A percentile compares a stretch with the other conserved stretches of the same genome.
Conservation (phyloP, 129 eudicot species). For the Kitagawia praeruptora region DNA sequence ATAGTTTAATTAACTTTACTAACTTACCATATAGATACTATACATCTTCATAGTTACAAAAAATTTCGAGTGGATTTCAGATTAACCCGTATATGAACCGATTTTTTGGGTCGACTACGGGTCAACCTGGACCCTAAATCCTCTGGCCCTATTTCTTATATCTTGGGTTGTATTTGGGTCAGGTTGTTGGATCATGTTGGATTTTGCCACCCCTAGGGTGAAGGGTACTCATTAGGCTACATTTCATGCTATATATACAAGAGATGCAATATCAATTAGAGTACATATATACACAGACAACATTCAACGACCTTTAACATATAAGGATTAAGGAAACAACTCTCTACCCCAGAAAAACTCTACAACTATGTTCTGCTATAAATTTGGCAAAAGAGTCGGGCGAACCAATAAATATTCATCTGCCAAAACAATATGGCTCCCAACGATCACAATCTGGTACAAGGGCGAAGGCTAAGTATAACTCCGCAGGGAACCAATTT, state of each 20-base stretch:
- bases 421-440: not conserved
- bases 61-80: not conserved
- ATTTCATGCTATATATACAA: not conserved
- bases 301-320: not conserved
- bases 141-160: not conserved
- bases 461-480: not conserved
- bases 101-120: not conserved
- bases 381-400: not conserved
- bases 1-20: not conserved
- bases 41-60: not conserved
- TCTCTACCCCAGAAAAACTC: not conserved
- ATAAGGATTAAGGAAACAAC: not conserved
- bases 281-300: not conserved
- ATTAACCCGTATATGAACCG: not conserved
- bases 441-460: not conserved
- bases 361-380: not conserved
- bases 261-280: not conserved
- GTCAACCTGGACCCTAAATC: not conserved
- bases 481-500: not conserved
- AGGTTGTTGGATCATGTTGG: not conserved
- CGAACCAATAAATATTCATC: not conserved
- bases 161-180: not conserved
- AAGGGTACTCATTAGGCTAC: not conserved
- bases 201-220: not conserved
- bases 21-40: not conserved